Conservation (phyloP, 306 rosid genomes). For the Rosa chinensis region DNA sequence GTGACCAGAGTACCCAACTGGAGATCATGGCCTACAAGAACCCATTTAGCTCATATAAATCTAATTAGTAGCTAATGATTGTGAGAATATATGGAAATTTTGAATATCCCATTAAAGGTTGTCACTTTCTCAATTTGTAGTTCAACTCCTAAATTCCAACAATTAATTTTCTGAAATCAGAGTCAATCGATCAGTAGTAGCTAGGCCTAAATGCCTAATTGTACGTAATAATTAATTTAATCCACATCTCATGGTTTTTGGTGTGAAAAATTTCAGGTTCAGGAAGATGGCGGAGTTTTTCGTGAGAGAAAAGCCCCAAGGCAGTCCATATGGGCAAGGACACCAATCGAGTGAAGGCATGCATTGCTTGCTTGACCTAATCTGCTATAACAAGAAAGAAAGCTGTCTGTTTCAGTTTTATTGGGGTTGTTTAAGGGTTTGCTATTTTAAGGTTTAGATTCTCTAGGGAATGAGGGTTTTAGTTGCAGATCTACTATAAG, state of each 20-base stretch:
- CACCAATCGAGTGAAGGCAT: constrained; percentile 45
- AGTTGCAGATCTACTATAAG: constrained; percentile 6
- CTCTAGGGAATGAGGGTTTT: constrained; percentile 51
- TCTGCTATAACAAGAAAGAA: constrained; percentile 28
- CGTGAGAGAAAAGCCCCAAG: constrained; percentile 49
- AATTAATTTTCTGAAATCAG: constrained; percentile 18
- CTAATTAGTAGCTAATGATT: constrained; percentile 3
- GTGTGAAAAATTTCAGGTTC: constrained; percentile 36
- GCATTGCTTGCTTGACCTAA: background rate
- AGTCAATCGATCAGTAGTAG: background rate
- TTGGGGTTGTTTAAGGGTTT: constrained; percentile 18
- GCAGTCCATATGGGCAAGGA: constrained; percentile 43
- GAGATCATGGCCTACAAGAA: constrained; percentile 2
- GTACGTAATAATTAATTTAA: background rate
- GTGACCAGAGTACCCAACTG: background rate
- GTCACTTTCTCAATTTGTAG: constrained; percentile 3
- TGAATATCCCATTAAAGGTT: background rate
- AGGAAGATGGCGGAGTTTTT: constrained; percentile 50
- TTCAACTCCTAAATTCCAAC: constrained; percentile 13
- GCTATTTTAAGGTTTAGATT: constrained; percentile 37
- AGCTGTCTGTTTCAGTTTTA: background rate
- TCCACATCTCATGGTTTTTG: constrained; percentile 2
- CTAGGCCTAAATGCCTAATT: background rate
- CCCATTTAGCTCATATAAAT: background rate
- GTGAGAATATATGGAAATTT: constrained; percentile 3